Percentiles rank a stretch among this genome's conserved stretches.
Evolutionary conservation across 2,329 filamentous ascomycete genomes (phyloP).

Genomic region (Tolypocladium inflatum): DNA sequence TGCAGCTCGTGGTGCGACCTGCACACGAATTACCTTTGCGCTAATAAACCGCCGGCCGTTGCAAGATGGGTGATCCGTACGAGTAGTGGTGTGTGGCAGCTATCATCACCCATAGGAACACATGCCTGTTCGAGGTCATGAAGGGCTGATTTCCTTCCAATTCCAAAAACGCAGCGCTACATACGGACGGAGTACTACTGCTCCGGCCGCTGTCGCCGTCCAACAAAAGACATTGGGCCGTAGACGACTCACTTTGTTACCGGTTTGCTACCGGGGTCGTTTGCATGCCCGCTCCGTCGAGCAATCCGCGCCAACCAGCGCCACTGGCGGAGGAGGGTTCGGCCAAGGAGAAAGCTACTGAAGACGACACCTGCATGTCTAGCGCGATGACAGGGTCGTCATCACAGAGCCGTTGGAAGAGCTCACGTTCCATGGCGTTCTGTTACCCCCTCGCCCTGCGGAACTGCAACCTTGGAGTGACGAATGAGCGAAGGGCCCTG

Average conservation of each 20-base stretch:
- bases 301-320: not conserved
- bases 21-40: not conserved
- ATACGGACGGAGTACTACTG: no score
- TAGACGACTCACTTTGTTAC: not conserved
- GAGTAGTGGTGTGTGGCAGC: not conserved
- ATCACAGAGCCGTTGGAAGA: not conserved
- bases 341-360: not conserved
- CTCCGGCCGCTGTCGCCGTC: not conserved
- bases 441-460: not conserved
- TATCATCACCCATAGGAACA: not conserved
- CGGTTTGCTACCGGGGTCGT: not conserved
- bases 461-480: not conserved
- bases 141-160: not conserved
- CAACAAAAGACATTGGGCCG: not conserved
- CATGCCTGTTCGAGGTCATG: not conserved
- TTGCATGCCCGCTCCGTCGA: not conserved
- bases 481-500: not conserved
- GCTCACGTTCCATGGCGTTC: not conserved
- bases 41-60: not conserved
- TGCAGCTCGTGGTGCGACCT: not conserved
- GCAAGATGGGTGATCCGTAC: not conserved
- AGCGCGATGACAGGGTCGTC: not conserved
- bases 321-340: not conserved
- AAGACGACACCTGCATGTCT: not conserved
- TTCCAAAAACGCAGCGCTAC: not conserved